A percentile compares a stretch with the other conserved stretches of the same genome.
Evolutionary conservation across 345 rosid species (phyloP).

Genomic region (Laguncularia racemosa): DNA sequence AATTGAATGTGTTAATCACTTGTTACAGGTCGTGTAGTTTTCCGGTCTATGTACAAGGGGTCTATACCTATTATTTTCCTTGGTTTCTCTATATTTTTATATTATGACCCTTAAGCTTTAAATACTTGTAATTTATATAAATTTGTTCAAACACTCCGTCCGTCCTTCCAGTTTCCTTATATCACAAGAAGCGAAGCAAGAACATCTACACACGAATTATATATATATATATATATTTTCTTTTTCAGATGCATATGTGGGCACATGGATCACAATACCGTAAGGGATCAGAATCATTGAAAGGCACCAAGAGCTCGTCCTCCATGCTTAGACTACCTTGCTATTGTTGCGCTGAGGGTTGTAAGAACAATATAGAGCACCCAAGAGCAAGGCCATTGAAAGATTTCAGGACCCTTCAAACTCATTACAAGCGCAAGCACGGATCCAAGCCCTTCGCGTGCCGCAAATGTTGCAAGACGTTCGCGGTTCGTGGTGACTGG

Average conservation of each 20-base stretch:
- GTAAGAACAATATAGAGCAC: conserved; percentile 81
- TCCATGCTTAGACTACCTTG: conserved; percentile 70
- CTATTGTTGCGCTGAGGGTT: conserved; percentile 73
- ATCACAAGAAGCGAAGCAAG: too few species aligned
- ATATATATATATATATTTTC: too few species aligned
- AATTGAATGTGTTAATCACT: not conserved
- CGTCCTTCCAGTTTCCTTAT: too few species aligned
- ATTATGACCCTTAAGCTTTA: not conserved
- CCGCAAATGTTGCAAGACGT: conserved; percentile 45
- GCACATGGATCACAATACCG: conserved; percentile 91
- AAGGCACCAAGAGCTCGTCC: conserved; percentile 62
- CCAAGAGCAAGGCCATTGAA: conserved; percentile 78
- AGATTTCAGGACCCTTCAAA: conserved; percentile 89
- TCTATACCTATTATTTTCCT: not conserved
- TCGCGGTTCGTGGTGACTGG: conserved; percentile 68
- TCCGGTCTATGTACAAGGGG: too few species aligned
- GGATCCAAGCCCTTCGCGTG: conserved; percentile 65
- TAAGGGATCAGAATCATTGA: conserved; percentile 71
- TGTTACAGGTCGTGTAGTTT: too few species aligned
- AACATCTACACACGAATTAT: too few species aligned
- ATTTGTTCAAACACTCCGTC: too few species aligned
- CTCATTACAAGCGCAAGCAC: conserved; percentile 84
- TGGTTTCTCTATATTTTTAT: not conserved
- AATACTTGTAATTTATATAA: not conserved
- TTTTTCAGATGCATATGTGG: conserved; percentile 87